phyloP scores from a whole-genome alignment of 371 early-diverging fungal genomes.

The Coemansia sp. region DNA sequence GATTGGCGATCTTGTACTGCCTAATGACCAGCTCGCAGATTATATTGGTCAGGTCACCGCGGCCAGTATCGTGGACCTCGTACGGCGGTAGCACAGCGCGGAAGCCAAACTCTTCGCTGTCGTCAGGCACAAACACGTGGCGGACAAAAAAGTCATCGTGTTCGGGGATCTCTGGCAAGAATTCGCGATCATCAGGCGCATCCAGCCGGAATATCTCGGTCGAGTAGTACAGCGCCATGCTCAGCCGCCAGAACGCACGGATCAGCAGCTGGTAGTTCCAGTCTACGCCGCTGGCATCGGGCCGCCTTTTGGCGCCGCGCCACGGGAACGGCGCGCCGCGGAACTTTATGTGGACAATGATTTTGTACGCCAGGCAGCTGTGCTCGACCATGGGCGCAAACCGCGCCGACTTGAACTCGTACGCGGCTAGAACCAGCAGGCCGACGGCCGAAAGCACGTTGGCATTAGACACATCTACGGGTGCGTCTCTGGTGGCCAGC shows the following conservation, averaged over 20 bases:
- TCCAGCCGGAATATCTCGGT: slow-evolving; percentile 49
- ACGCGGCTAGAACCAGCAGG: slow-evolving; percentile 36
- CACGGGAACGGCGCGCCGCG: slow-evolving; percentile 47
- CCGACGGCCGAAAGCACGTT: slow-evolving; percentile 29
- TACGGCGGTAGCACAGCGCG: slow-evolving; percentile 30
- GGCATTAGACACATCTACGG: slow-evolving; percentile 16
- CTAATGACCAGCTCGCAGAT: slow-evolving; percentile 40
- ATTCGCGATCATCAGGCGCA: slow-evolving; percentile 48
- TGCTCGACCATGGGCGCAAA: slow-evolving; percentile 51
- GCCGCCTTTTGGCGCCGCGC: slow-evolving; percentile 31
- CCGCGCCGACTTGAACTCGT: slow-evolving; percentile 51
- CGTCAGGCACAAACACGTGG: slow-evolving; percentile 42
- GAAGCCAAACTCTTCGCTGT: slow-evolving; percentile 42
- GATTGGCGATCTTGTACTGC: slow-evolving; percentile 49
- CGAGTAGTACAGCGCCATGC: slow-evolving; percentile 40
- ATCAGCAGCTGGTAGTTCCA: slow-evolving; percentile 46
- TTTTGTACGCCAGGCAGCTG: slow-evolving; percentile 44
- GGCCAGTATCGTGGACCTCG: slow-evolving; percentile 11
- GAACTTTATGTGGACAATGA: slow-evolving; percentile 41
- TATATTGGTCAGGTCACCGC: slow-evolving; percentile 31
- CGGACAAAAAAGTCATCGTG: slow-evolving; percentile 42
- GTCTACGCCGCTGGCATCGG: slow-evolving; percentile 27
- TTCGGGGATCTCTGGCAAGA: slow-evolving; percentile 44
- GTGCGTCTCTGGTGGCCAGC: slow-evolving; percentile 29
- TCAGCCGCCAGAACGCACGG: slow-evolving; percentile 46